Conservation (phyloP, 2,329 filamentous ascomycete genomes). For the Aspergillus chevalieri region DNA sequence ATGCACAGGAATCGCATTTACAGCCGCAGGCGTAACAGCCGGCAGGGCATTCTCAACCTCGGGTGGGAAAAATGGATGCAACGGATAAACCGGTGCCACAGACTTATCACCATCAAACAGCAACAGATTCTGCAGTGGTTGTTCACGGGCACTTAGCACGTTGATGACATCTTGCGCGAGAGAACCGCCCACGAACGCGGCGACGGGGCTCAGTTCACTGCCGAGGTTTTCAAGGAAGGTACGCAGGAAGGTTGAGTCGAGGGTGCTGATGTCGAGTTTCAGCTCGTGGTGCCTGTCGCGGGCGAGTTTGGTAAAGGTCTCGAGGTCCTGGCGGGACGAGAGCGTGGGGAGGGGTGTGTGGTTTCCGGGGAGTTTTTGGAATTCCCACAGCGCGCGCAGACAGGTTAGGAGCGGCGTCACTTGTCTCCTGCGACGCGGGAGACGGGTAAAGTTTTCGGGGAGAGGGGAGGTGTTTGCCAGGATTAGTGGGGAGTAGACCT, state of each 20-base stretch:
- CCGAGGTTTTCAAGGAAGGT: conserved; percentile 82
- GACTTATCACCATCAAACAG: conserved; percentile 82
- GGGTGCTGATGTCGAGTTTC: conserved; percentile 60
- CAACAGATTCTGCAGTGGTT: conserved; percentile 91
- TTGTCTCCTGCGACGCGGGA: conserved; percentile 61
- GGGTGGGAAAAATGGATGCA: conserved; percentile 61
- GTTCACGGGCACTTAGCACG: conserved; percentile 81
- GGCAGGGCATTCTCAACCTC: conserved; percentile 21
- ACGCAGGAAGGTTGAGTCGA: conserved; percentile 66
- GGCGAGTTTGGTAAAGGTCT: conserved; percentile 69
- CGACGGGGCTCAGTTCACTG: conserved; percentile 77
- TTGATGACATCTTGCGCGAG: conserved; percentile 97
- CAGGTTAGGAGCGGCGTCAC: conserved; percentile 83
- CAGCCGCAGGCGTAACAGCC: conserved; percentile 20
- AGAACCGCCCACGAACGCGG: conserved; percentile 81
- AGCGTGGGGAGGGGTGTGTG: conserved; percentile 46
- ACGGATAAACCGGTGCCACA: conserved; percentile 70
- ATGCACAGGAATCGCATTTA: conserved; percentile 20
- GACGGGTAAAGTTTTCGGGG: conserved; percentile 62
- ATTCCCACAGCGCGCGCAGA: conserved; percentile 85
- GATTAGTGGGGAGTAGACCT: conserved; percentile 80
- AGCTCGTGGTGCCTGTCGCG: conserved; percentile 72
- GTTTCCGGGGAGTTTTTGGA: conserved; percentile 55
- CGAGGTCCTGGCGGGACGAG: conserved; percentile 59
- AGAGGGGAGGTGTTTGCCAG: conserved; percentile 77